These are phyloP conservation scores for Monosporascus sp. DNA, from an alignment of 2,329 filamentous ascomycete genomes.

Conservation along the genomic window DNA sequence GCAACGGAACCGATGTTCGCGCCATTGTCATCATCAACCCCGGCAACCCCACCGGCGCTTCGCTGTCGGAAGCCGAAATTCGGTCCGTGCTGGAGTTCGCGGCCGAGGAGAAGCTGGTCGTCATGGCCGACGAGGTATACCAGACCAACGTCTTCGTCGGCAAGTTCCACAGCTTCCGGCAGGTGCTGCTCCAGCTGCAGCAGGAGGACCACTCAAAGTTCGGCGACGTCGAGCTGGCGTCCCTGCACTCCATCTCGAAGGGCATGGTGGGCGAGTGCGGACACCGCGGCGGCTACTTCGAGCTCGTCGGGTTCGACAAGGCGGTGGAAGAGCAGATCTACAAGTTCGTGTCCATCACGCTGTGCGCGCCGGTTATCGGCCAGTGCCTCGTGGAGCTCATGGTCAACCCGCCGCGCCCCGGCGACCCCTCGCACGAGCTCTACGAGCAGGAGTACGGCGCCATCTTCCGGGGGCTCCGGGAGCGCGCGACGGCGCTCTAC, in stretches of 20 bases:
- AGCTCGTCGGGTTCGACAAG: constrained; percentile 82
- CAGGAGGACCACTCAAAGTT: constrained; percentile 68
- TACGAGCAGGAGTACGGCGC: constrained; percentile 80
- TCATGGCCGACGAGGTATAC: constrained; percentile 97
- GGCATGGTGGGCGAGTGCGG: constrained; percentile 99
- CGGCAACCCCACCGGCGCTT: constrained; percentile 92
- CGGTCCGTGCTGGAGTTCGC: constrained; percentile 82
- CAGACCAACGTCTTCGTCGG: constrained; percentile 97
- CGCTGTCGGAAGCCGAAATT: constrained; percentile 72
- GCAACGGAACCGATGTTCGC: constrained; percentile 77
- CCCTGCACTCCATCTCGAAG: constrained; percentile 90
- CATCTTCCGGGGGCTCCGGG: constrained; percentile 72
- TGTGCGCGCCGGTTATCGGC: constrained; percentile 90
- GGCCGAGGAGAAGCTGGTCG: constrained; percentile 74
- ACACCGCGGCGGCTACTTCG: constrained; percentile 95
- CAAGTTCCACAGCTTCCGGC: constrained; percentile 94
- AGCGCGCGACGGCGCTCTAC: constrained; percentile 80
- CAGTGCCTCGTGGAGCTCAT: constrained; percentile 97
- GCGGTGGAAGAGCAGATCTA: constrained; percentile 90
- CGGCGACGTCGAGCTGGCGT: constrained; percentile 81
- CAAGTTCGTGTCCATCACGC: constrained; percentile 96
- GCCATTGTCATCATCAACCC: constrained; percentile 98
- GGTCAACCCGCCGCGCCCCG: constrained; percentile 86
- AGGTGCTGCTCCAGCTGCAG: constrained; percentile 76
- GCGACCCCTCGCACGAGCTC: constrained; percentile 76